Percentiles rank a stretch among this genome's conserved stretches.
Evolutionary conservation across 768 basidiomycete species (phyloP).

Genomic region (Amyloporia xantha): DNA sequence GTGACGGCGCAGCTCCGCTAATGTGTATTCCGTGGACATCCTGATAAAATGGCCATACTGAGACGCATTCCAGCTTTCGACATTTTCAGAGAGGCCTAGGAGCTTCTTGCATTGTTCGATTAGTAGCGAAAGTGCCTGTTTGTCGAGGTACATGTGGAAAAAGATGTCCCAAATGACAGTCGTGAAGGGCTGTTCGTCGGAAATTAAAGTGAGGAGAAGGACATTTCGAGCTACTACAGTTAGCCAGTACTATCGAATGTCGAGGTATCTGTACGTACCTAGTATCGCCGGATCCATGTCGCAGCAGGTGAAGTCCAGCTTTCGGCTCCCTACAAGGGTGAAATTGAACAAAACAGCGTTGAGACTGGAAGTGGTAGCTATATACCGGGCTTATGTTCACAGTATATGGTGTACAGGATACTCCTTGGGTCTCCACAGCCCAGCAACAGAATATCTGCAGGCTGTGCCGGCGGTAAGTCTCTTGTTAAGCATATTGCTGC

Average conservation of each 20-base stretch:
- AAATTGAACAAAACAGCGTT: neutral
- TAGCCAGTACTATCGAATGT: neutral
- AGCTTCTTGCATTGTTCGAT: constrained; percentile 9
- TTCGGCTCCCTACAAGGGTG: neutral
- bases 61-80: constrained; percentile 6
- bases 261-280: constrained; percentile 3
- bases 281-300: constrained; percentile 15
- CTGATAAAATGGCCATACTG: constrained; percentile 5
- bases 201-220: constrained; percentile 9
- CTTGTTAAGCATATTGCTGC: constrained; percentile 44
- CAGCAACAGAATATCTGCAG: constrained; percentile 37
- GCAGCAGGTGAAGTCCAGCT: constrained; percentile 13
- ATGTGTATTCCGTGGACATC: constrained; percentile 8
- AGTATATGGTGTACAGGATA: constrained; percentile 13
- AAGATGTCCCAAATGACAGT: constrained; percentile 11
- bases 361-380: neutral
- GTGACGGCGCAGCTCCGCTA: constrained; percentile 12
- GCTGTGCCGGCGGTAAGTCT: constrained; percentile 38
- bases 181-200: neutral
- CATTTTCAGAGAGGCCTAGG: neutral
- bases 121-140: neutral
- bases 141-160: constrained; percentile 13
- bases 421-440: constrained; percentile 15
- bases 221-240: constrained; percentile 14
- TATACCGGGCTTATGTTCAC: neutral